A percentile compares a stretch with the other conserved stretches of the same genome.
These are phyloP conservation scores for Serendipita sp. DNA, from an alignment of 768 basidiomycete species.

Conservation along the genomic window DNA sequence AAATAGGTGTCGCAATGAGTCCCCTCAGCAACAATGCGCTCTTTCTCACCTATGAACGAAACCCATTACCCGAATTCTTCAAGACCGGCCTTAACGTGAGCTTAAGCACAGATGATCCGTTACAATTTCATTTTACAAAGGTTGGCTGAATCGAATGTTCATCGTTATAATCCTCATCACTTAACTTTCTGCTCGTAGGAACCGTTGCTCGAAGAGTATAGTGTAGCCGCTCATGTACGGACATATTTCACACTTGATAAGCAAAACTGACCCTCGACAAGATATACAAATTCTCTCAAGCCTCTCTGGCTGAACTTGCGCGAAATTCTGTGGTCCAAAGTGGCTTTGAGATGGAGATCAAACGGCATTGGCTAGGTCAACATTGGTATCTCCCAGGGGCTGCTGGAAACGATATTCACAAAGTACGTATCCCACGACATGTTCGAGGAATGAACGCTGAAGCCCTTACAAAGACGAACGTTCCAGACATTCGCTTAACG, in stretches of 20 bases:
- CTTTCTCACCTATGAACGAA: constrained; percentile 91
- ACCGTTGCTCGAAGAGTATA: constrained; percentile 90
- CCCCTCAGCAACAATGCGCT: constrained; percentile 95
- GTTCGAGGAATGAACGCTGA: neutral
- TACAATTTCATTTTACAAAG: constrained; percentile 98
- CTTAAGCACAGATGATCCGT: constrained; percentile 85
- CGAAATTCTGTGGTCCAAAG: constrained; percentile 93
- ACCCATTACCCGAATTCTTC: constrained; percentile 95
- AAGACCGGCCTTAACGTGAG: constrained; percentile 90
- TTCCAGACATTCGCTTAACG: constrained; percentile 78
- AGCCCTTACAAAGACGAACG: constrained; percentile 61
- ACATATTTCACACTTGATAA: neutral
- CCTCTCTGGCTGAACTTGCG: constrained; percentile 90
- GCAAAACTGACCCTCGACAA: constrained; percentile 17
- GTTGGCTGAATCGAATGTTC: constrained; percentile 24
- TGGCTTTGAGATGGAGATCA: constrained; percentile 97
- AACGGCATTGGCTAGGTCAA: constrained; percentile 87
- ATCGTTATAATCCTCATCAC: neutral
- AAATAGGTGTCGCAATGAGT: constrained; percentile 97
- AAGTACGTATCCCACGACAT: constrained; percentile 30
- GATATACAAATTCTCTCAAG: constrained; percentile 94
- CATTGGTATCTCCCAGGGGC: constrained; percentile 88
- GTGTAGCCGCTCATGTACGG: constrained; percentile 86
- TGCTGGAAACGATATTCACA: constrained; percentile 89
- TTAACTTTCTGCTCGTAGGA: constrained; percentile 34